Base-by-base conservation (phyloP, 345 rosid species). In the Euphorbia peplus region DNA sequence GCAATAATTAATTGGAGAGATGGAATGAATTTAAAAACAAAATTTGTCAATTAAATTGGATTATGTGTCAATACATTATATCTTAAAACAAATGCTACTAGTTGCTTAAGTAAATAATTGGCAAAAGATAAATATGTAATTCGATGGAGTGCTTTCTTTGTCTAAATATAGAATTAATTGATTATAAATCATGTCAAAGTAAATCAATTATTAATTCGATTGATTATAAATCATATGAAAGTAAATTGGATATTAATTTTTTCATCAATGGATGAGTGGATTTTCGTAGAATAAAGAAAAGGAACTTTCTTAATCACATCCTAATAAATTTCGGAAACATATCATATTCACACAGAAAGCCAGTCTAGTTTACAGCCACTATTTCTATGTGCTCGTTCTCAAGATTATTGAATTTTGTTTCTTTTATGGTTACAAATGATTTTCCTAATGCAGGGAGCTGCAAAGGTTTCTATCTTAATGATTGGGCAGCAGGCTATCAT, bases 401-500 rank as follows among this genome's bases (percentile, higher is more conserved):
- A 16, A 32, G 61, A 6, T n/a, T 21, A 14, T 14, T 7, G 42
- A 15, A 2, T 16, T 42, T 11, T 30, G 25, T 29, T 16, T 66
- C 68, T 7, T 48, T 44, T 35, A 60, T n/a, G n/a, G n/a, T n/a
- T n/a, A n/a, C n/a, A n/a, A n/a, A 58, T 70, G n/a, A 63, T 76
- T 71, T 70, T 8, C 62, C 21, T 79, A 32, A 72, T n/a, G 73
- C 83, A 95, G 99, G 97, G 97, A 26, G 97, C 97, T 79, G 99
- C 96, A 37, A 95, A 95, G 79, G 97, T 95, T 73, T 91, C 99
- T 9, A 87, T 95, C 67, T 71, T 95, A 66, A 91, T 92, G 92
- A 84, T 95, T 59, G 96, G 99, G 32, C 97, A 91, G 80, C 99
- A 95, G 69, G 97, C 99, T 58, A 91, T 90, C 78, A 90, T 91